These are phyloP conservation scores for Rhododendron ovatum DNA, from an alignment of 148 eudicot species.

Conservation along the genomic window DNA sequence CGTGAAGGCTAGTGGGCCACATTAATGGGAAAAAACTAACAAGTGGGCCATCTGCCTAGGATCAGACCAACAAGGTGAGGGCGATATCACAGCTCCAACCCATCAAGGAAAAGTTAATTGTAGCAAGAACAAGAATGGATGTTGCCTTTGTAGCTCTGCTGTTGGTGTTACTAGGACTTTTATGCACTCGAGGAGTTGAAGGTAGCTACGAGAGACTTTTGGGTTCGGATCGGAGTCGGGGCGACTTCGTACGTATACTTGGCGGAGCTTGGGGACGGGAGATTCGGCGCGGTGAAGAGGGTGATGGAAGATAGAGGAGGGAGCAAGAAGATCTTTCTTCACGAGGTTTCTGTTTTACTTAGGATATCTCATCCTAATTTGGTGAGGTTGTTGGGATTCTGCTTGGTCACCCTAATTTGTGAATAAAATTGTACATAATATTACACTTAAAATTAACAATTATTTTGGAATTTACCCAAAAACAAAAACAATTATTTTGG, in stretches of 20 bases:
- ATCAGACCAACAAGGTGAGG: neutral
- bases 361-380: slow-evolving; percentile 56
- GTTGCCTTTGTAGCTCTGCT: neutral
- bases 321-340: slow-evolving; percentile 42
- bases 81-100: neutral
- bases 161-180: slow-evolving; percentile 33
- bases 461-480: too few species aligned
- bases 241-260: slow-evolving; percentile 45
- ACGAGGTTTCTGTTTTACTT: slow-evolving; percentile 49
- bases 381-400: slow-evolving; percentile 47
- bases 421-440: too few species aligned
- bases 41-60: slow-evolving; percentile 21
- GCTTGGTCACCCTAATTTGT: slow-evolving; percentile 18
- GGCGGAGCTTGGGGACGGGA: slow-evolving; percentile 45
- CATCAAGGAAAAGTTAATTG: neutral
- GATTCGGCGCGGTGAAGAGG: slow-evolving; percentile 45
- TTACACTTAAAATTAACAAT: too few species aligned
- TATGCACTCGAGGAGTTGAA: slow-evolving; percentile 38
- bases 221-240: slow-evolving; percentile 40
- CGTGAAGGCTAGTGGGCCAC: too few species aligned
- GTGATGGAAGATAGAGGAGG: slow-evolving; percentile 54
- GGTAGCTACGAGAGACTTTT: slow-evolving; percentile 37
- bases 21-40: too few species aligned
- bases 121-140: neutral
- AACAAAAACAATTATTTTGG: too few species aligned